Evolutionary conservation across 192 early-diverging fungal genomes (phyloP), one percentile per base, ranked within the genome.

Genomic region (Mortierella alpina): DNA sequence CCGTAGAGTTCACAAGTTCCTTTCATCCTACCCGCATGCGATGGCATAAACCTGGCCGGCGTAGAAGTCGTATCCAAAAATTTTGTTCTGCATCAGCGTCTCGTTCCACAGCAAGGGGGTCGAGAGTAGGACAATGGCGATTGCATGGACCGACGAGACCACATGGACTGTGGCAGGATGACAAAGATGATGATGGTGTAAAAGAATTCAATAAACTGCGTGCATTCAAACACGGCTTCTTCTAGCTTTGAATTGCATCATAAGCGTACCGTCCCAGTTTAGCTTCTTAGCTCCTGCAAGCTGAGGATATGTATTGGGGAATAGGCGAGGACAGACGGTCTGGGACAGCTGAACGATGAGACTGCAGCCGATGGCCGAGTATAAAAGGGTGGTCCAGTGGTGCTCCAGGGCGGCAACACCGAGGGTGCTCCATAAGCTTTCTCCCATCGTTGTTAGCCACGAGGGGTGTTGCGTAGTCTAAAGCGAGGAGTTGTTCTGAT

Each of bases 41-140:
- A 97, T 83, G n/a, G 93, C 89, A 85, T 94, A 94, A 39, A 95
- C 92, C 59, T 90, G 87, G 31, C 90, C 92, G 15, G 91, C 86
- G 67, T 90, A 91, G 56, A 72, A 59, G 63, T 86, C 84, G 72
- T 95, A 94, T 10, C 93, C 95, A 83, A 91, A 92, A 39, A 94
- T 83, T 66, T 85, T 88, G 83, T 96, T 91, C 22, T 88, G 69
- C 41, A 63, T 49, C 52, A 98, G 85, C 41, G 84, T 81, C 48
- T 88, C 74, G 59, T 93, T 88, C 73, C 84, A 88, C 44, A 98
- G 75, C 3, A 95, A 78, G n/a, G 91, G 92, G 12, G 90, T 70
- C 1, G 93, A 86, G 5, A 92, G 82, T 4, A 86, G 6, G 1
- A 92, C 85, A n/a, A 96, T 90, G 23, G 85, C 44, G 22, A 93